Evolutionary conservation across 306 rosid species (phyloP), one percentile per base, ranked within the genome.

Genomic region (Gynostemma pentaphyllum): DNA sequence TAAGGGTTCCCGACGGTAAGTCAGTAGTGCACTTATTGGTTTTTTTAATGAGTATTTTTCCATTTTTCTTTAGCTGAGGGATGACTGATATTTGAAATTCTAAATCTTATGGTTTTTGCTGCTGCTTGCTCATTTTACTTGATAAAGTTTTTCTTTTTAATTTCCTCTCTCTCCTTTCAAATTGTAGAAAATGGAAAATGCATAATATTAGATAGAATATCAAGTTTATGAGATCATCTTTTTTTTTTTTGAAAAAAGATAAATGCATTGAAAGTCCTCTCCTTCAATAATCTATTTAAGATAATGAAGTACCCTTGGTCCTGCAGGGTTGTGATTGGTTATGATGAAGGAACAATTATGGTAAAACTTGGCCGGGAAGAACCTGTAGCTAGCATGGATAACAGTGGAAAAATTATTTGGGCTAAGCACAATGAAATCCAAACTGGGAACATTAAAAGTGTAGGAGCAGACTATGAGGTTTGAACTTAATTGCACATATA

Each of bases 361-460:
- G 83, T 88, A 66, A 94, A 94, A 78, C 88, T 94, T 80, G 97
- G 99, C 69, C 81, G 97, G 71, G 97, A 94, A 75, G 95, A 81
- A 59, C 99, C 99, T 15, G 94, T 94, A 41, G 95, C 84, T 66
- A 94, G 99, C 80, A 94, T 94, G 97, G 99, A 94, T 75, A 88
- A 77, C 72, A 73, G 94, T 60, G 97, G 99, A 62, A 94, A 88
- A 77, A 79, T 92, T 53, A 89, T 94, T 62, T 94, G 95, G 99
- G 86, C 99, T 59, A 92, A 92, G 90, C 96, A 92, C 64, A 92
- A 92, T 68, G 99, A 94, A 81, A 87, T 89, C 65, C 99, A 88
- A 76, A 89, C 87, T 24, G 99, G 84, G 76, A 94, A 94, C 72
- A 89, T 89, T 70, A 89, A 83, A 73, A 94, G 94, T 57, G 91